Evolutionary conservation across 202 grass and related monocot genomes (phyloP).

Genomic region (Setaria viridis): DNA sequence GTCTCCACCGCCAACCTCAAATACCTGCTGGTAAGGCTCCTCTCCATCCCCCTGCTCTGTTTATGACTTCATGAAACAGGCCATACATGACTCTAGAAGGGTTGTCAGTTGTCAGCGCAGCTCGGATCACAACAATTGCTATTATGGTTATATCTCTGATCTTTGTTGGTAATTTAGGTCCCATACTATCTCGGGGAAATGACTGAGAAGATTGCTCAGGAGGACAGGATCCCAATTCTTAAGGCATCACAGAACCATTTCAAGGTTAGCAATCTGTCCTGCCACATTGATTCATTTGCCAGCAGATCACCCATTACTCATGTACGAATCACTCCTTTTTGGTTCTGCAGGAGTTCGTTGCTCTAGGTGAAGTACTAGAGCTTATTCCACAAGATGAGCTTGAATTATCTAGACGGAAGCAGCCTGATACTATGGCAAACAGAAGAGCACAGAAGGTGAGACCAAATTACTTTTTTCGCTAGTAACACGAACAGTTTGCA

Average conservation of each 20-base stretch:
- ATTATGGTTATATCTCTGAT: background rate
- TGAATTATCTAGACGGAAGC: conserved; percentile 53
- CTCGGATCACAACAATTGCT: background rate
- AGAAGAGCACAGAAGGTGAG: conserved; percentile 85
- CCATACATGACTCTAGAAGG: background rate
- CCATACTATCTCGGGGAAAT: conserved; percentile 85
- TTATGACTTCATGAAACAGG: background rate
- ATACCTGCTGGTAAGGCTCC: conserved; percentile 61
- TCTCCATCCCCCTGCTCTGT: background rate
- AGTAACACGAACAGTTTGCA: background rate
- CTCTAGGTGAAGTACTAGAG: conserved; percentile 79
- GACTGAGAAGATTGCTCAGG: conserved; percentile 72
- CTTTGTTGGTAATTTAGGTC: conserved; percentile 51
- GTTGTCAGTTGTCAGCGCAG: background rate
- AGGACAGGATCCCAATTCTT: conserved; percentile 68
- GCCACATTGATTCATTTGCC: background rate
- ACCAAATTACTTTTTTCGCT: background rate
- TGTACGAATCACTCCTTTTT: background rate
- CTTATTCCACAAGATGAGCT: conserved; percentile 81
- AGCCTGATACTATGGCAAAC: conserved; percentile 59
- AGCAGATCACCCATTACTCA: background rate
- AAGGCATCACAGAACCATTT: conserved; percentile 77
- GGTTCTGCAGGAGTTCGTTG: conserved; percentile 78
- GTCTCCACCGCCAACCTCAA: conserved; percentile 51
- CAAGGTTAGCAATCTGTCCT: conserved; percentile 53